Evolutionary conservation across 2,329 filamentous ascomycete species (phyloP), one percentile per base, ranked within the genome.

Genomic region (Tricladium varicosporioides): DNA sequence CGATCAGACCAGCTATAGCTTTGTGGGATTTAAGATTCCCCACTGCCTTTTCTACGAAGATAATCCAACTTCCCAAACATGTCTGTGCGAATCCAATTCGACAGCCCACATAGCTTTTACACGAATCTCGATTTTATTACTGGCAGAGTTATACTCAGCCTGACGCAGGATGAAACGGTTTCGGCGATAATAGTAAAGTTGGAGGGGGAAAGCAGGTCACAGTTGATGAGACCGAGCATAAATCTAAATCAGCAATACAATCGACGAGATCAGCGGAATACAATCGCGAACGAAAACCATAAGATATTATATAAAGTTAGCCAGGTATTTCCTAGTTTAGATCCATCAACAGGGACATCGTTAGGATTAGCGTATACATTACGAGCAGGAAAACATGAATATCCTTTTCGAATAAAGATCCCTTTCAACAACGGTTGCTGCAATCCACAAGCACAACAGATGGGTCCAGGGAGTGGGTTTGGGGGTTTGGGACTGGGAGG

Each of bases 121-220:
- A 93, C 90, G 51, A 93, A 93, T 69, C 84, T 92, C 66, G 90
- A 93, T 72, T 75, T 82, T 60, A 81, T 94, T 58, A 80, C 78
- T 31, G 90, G 90, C 53, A 78, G 80, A 58, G 74, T 87, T 27
- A 68, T 84, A 50, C 72, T 87, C 31, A 71, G 67, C 16, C 73
- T 87, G 61, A 84, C 81, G 51, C 87, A 86, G 62, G 75, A 88
- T 53, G 89, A 93, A 71, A 78, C 82, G 55, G 80, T 93, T 50
- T 83, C 84, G 49, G 88, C 85, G 52, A 86, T 94, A 61, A 78
- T 91, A 40, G 89, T 93, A 67, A 94, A 94, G 76, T 82, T 94
- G 32, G 90, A 94, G 70, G 90, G 90, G 64, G 89, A 94, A 74
- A 85, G 85, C 48, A 81, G 80, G 60, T 92, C 89, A 5, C 80